These are phyloP conservation scores for Elsinoe arachidis DNA, from an alignment of 2,329 filamentous ascomycete species.

Conservation along the genomic window DNA sequence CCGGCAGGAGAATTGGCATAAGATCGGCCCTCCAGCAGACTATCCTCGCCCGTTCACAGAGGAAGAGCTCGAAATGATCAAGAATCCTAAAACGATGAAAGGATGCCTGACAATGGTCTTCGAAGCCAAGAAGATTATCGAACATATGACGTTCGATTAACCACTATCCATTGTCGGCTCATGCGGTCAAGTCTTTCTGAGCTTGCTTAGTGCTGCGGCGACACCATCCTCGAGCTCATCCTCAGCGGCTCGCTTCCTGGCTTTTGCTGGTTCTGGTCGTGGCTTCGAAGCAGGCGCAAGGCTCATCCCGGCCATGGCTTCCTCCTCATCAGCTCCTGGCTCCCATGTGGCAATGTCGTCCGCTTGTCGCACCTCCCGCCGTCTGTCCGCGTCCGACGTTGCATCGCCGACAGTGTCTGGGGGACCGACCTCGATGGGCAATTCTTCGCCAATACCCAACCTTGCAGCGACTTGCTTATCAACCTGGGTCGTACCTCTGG, in stretches of 20 bases:
- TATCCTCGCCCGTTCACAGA: slow-evolving; percentile 1
- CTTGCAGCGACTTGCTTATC: slow-evolving; percentile 25
- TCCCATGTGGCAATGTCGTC: slow-evolving; percentile 19
- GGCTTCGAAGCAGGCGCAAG: not conserved
- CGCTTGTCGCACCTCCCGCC: slow-evolving; percentile 28
- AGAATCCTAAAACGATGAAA: slow-evolving; percentile 21
- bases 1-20: slow-evolving; percentile 37
- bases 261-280: slow-evolving; percentile 5
- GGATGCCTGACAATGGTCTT: slow-evolving; percentile 25
- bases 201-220: slow-evolving; percentile 48
- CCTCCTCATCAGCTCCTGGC: slow-evolving; percentile 37
- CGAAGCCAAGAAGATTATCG: slow-evolving; percentile 26
- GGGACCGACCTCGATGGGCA: slow-evolving; percentile 20
- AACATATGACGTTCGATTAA: slow-evolving; percentile 15
- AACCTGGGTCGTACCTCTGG: slow-evolving; percentile 23
- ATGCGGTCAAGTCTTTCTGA: slow-evolving; percentile 32
- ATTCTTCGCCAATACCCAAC: slow-evolving; percentile 25
- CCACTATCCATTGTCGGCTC: not conserved
- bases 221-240: slow-evolving; percentile 49
- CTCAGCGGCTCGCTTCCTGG: slow-evolving; percentile 32
- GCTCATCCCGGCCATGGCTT: slow-evolving; percentile 31
- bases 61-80: slow-evolving; percentile 14
- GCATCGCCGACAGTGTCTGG: slow-evolving; percentile 17
- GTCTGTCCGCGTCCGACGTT: slow-evolving; percentile 29
- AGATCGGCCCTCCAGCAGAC: slow-evolving; percentile 4